Evolutionary conservation across 768 basidiomycete genomes (phyloP).

Genomic region (Mrakia gelida): DNA sequence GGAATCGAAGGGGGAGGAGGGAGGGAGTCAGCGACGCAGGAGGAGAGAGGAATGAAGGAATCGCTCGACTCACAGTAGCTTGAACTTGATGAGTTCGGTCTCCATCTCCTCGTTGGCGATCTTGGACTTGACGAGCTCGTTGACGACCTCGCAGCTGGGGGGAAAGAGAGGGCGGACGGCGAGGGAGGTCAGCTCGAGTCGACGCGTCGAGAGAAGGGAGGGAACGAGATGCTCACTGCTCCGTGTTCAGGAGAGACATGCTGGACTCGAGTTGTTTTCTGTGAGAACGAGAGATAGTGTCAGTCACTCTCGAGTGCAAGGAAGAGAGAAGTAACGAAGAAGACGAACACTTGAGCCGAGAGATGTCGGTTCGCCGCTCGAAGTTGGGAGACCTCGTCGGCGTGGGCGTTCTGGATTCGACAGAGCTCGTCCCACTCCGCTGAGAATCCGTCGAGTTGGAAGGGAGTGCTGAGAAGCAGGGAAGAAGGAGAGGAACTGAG

Average conservation of each 20-base stretch:
- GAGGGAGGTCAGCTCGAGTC: neutral
- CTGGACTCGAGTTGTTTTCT: constrained; percentile 77
- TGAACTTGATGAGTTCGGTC: constrained; percentile 88
- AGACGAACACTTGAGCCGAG: constrained; percentile 69
- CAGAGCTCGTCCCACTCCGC: constrained; percentile 82
- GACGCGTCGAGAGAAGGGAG: neutral
- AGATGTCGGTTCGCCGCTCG: constrained; percentile 73
- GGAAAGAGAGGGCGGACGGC: neutral
- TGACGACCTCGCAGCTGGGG: constrained; percentile 42
- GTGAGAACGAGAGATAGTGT: neutral
- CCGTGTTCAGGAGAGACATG: constrained; percentile 71
- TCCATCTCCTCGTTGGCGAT: constrained; percentile 90
- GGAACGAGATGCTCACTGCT: constrained; percentile 67
- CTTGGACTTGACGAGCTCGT: constrained; percentile 83
- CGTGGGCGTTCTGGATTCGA: constrained; percentile 73
- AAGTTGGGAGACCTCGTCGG: constrained; percentile 74
- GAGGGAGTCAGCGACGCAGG: neutral
- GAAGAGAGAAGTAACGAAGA: no score
- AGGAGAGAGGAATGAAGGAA: neutral
- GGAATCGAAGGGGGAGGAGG: neutral
- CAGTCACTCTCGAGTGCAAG: no score
- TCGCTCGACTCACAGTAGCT: constrained; percentile 64
- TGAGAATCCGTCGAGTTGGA: constrained; percentile 87
- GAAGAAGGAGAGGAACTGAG: neutral
- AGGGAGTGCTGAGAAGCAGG: constrained; percentile 58